These are phyloP conservation scores for Chlamydomonas schloesseri DNA, from an alignment of 139 green algal genomes.

Conservation along the genomic window DNA sequence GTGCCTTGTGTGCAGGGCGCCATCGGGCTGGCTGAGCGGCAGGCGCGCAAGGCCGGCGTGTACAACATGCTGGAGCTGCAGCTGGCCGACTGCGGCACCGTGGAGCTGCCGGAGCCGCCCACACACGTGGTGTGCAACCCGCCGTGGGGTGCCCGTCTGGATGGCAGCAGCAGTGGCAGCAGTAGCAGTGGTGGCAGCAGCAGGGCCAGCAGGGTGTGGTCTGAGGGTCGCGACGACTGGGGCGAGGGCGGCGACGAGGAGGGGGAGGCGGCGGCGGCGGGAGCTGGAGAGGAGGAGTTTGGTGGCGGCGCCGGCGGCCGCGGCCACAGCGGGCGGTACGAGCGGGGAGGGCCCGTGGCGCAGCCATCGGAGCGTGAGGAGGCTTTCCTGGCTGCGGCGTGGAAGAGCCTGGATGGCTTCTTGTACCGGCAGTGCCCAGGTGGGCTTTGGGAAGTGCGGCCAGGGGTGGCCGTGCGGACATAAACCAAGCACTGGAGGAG, in stretches of 20 bases:
- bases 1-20: too few relatives aligned
- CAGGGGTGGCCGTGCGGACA: not conserved
- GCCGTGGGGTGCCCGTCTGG: constrained; percentile 87
- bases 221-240: not conserved
- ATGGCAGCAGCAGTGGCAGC: not conserved
- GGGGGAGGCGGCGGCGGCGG: not conserved
- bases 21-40: constrained; percentile 62
- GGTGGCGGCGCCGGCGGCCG: constrained; percentile 2
- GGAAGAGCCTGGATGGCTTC: constrained; percentile 72
- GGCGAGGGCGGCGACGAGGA: not conserved
- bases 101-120: constrained; percentile 57
- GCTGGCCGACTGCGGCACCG: constrained; percentile 59
- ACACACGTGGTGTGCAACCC: constrained; percentile 89
- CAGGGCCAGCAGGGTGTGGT: too few relatives aligned
- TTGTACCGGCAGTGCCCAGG: constrained; percentile 65
- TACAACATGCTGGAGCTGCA: constrained; percentile 51
- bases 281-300: not conserved
- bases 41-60: constrained; percentile 61
- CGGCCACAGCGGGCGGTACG: too few relatives aligned
- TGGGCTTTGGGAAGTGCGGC: not conserved
- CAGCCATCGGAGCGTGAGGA: not conserved
- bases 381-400: constrained; percentile 55
- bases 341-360: too few relatives aligned
- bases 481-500: too few relatives aligned
- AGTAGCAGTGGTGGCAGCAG: not conserved